phyloP scores from a whole-genome alignment of 495 filamentous ascomycete genomes.

The Aspergillus homomorphus region DNA sequence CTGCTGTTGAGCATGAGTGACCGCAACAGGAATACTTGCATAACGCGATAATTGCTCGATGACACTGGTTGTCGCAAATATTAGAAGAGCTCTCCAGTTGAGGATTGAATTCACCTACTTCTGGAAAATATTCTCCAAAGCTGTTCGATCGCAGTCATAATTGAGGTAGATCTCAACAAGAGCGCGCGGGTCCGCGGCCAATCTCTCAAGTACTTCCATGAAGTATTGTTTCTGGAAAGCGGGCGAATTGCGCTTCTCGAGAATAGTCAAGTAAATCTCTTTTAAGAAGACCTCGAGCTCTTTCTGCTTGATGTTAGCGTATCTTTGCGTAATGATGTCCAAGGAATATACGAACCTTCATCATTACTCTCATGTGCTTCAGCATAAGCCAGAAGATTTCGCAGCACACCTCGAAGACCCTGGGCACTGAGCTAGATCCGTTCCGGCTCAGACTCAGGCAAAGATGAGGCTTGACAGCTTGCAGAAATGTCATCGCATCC shows the following conservation, averaged over 20 bases:
- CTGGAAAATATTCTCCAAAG: conserved; percentile 96
- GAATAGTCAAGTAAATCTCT: conserved; percentile 92
- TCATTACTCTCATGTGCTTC: conserved; percentile 85
- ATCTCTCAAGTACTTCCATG: conserved; percentile 76
- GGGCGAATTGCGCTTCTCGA: conserved; percentile 84
- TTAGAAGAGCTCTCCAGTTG: background rate
- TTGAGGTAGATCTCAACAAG: conserved; percentile 97
- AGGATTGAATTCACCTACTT: conserved; percentile 34
- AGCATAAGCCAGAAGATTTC: conserved; percentile 98
- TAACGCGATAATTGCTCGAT: conserved; percentile 91
- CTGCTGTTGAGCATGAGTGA: conserved; percentile 76
- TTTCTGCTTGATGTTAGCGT: conserved; percentile 57
- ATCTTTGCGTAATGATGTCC: background rate
- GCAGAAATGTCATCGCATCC: conserved; percentile 86
- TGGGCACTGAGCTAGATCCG: conserved; percentile 84
- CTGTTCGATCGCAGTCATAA: conserved; percentile 93
- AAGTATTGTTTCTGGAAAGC: conserved; percentile 89
- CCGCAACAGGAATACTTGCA: conserved; percentile 66
- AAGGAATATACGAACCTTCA: conserved; percentile 62
- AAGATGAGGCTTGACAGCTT: conserved; percentile 93
- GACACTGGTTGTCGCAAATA: conserved; percentile 43
- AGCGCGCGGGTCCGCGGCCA: conserved; percentile 80
- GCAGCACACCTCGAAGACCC: conserved; percentile 91
- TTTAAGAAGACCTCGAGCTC: conserved; percentile 98
- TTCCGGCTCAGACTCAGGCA: conserved; percentile 92